Evolutionary conservation across 805 yeast genomes (phyloP), one percentile per base, ranked within the genome.

Genomic region (Hemisphaericaspora nanyangensis): DNA sequence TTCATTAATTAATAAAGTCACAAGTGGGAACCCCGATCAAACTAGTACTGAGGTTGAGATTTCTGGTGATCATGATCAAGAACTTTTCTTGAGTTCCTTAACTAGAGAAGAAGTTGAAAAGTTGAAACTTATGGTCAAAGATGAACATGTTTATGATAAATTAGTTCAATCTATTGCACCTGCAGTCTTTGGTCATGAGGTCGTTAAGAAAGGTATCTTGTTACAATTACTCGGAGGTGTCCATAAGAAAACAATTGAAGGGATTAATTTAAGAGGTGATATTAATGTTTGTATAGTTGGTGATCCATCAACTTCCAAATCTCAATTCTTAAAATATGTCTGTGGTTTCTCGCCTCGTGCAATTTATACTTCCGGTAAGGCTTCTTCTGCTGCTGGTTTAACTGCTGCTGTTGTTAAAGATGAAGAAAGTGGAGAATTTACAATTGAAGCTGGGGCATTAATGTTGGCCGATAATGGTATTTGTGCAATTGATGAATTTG

Each of bases 401-500:
- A 91, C 99, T 2, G 99, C 99, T 1, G 95, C 98, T 0, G 99
- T 91, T 17, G 95, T 93, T 10, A 86, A 85, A 58, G 99, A 91
- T 58, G 98, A 93, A 64, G 98, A 93, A 57, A 85, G 93, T 53
- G 95, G 96, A 28, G 99, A 91, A 57, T 88, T 85, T 54, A 91
- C 98, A 1, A 93, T 91, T 47, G 99, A 91, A 61, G 99, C 99
- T 2, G 99, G 99, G 59, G 99, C 99, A 2, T 70, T 93, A 42
- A 93, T 93, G 97, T 72, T 93, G 48, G 98, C 99, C 1, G 99
- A 93, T 65, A 93, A 91, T 57, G 99, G 99, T 46, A 86, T 93
- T 45, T 93, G 99, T 74, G 95, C 96, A 53, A 93, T 93, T 61
- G 99, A 93, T 61, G 99, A 93, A 68, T 93, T 93, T 53, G 99